Evolutionary conservation across 805 yeast genomes (phyloP).

Genomic region (Cyberlindnera maritima): DNA sequence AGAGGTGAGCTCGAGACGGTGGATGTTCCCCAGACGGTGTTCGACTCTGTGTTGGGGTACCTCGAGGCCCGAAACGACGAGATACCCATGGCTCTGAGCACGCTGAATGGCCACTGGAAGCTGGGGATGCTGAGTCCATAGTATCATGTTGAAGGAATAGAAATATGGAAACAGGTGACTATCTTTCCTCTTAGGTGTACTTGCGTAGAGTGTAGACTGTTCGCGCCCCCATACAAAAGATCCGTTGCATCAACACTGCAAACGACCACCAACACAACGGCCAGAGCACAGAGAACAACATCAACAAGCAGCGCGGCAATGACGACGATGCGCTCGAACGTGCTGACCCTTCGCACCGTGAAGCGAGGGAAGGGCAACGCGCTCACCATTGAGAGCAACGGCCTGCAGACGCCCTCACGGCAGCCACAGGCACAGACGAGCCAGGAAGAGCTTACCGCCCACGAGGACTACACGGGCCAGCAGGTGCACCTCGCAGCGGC

Average conservation of each 20-base stretch:
- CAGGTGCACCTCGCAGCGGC: constrained; percentile 21
- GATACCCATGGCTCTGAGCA: constrained; percentile 33
- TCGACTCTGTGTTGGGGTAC: constrained; percentile 27
- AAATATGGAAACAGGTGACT: no score
- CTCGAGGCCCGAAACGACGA: constrained; percentile 29
- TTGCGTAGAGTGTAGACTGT: no score
- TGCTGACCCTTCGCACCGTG: constrained; percentile 28
- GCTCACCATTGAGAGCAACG: constrained; percentile 25
- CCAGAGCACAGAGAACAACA: neutral
- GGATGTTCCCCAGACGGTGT: constrained; percentile 31
- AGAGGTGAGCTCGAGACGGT: constrained; percentile 42
- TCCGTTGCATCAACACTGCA: no score
- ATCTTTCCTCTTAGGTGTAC: no score
- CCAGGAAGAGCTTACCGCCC: neutral
- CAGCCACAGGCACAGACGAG: neutral
- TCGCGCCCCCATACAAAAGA: no score
- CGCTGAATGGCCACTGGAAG: constrained; percentile 24
- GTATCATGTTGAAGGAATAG: no score
- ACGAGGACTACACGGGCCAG: constrained; percentile 13
- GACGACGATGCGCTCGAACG: constrained; percentile 27
- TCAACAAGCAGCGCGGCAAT: neutral
- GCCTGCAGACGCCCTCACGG: constrained; percentile 1
- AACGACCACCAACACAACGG: no score
- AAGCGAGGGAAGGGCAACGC: constrained; percentile 22
- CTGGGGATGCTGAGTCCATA: constrained; percentile 7